Percentiles rank a stretch among this genome's conserved stretches.
Conservation (phyloP, 2,329 filamentous ascomycete genomes). For the Aspergillus uvarum region DNA sequence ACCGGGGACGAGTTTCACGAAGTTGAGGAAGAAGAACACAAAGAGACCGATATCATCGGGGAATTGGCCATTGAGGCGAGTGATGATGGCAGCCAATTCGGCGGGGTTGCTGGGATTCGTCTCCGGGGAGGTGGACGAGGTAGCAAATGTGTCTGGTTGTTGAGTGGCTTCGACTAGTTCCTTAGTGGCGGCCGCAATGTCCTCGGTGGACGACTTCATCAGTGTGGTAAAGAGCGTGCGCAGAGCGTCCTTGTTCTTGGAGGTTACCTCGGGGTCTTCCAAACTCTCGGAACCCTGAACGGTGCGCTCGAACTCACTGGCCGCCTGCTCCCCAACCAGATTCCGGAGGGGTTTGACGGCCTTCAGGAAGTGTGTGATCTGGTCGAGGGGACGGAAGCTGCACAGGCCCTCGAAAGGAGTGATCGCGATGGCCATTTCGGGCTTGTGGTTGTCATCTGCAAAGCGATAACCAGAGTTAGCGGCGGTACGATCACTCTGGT, state of each 20-base stretch:
- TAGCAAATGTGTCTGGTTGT: constrained; percentile 70
- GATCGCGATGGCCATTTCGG: constrained; percentile 98
- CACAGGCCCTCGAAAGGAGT: constrained; percentile 95
- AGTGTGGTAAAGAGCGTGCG: constrained; percentile 73
- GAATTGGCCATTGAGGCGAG: constrained; percentile 78
- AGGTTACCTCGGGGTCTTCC: constrained; percentile 45
- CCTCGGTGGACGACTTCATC: constrained; percentile 72
- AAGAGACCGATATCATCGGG: constrained; percentile 89
- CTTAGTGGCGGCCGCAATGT: constrained; percentile 64
- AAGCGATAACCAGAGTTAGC: constrained; percentile 6
- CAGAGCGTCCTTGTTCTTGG: constrained; percentile 74
- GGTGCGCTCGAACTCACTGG: constrained; percentile 57
- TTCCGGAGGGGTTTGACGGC: constrained; percentile 63
- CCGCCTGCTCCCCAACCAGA: constrained; percentile 57
- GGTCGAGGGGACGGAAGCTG: constrained; percentile 82
- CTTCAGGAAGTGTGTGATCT: constrained; percentile 82
- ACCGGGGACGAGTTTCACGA: constrained; percentile 79
- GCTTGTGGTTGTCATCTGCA: constrained; percentile 95
- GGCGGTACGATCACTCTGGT: neutral
- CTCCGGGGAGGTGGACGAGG: constrained; percentile 35
- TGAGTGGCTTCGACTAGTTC: constrained; percentile 71
- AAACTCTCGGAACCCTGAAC: constrained; percentile 58
- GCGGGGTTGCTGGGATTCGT: constrained; percentile 45
- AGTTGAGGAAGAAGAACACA: constrained; percentile 96
- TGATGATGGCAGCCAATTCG: constrained; percentile 73